These are phyloP conservation scores for Dendrobium chrysotoxum DNA, from an alignment of 106 monocot species.

Conservation along the genomic window DNA sequence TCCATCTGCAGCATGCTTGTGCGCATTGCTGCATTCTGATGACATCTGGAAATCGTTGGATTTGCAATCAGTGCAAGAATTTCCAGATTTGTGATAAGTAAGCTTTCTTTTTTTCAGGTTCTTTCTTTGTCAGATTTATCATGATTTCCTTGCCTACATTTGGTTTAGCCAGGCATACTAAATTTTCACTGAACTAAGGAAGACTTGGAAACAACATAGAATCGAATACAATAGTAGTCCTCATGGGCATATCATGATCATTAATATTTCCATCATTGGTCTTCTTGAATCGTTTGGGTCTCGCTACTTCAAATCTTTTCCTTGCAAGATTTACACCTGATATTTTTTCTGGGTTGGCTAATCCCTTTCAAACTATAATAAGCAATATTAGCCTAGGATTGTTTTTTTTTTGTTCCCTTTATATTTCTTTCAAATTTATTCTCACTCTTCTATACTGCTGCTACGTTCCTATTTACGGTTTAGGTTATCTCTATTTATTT, in stretches of 20 bases:
- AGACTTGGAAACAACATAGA: neutral
- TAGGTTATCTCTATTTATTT: no score
- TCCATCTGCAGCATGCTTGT: constrained; percentile 80
- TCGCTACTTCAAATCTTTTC: neutral
- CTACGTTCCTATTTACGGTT: no score
- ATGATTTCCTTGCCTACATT: neutral
- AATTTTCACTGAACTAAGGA: neutral
- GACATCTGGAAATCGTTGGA: constrained; percentile 72
- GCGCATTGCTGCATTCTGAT: constrained; percentile 74
- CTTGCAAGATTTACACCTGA: no score
- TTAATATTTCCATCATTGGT: neutral
- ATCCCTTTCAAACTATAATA: no score
- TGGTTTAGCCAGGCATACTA: neutral
- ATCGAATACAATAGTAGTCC: neutral
- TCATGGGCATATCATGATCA: neutral
- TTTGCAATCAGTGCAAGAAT: constrained; percentile 65
- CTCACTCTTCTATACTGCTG: no score
- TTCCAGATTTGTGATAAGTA: constrained; percentile 82
- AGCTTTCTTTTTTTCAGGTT: constrained; percentile 4
- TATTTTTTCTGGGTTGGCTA: no score
- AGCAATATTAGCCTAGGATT: no score
- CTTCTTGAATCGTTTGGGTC: neutral
- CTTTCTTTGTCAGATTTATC: neutral
- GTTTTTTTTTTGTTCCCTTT: no score
- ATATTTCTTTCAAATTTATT: no score